Conservation (phyloP, 225 moss, liverwort and hornwort species). For the Physcomitrellopsis africana region DNA sequence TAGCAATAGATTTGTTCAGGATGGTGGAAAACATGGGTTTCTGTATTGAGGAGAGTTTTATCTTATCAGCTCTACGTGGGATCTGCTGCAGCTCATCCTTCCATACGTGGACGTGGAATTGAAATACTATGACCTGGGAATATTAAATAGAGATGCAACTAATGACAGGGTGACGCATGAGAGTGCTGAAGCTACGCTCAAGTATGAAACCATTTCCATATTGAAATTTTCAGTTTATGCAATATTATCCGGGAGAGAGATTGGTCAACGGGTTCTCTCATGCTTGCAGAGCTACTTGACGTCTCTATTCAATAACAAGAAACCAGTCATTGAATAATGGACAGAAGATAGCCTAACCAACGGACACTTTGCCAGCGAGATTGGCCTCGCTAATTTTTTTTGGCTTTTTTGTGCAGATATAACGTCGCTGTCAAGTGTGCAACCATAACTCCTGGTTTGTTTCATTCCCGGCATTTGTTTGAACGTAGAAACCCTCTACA, state of each 20-base stretch:
- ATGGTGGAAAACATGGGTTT: background rate
- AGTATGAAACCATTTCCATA: slow-evolving; percentile 45
- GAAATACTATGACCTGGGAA: slow-evolving; percentile 88
- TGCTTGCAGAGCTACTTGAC: background rate
- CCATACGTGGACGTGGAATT: slow-evolving; percentile 86
- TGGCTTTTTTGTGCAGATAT: slow-evolving; percentile 55
- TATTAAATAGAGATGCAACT: slow-evolving; percentile 80
- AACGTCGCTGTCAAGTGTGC: slow-evolving; percentile 97
- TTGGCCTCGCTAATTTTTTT: background rate
- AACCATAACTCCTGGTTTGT: slow-evolving; percentile 87
- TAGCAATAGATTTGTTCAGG: background rate
- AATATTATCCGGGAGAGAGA: background rate
- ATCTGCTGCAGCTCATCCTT: slow-evolving; percentile 67
- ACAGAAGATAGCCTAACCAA: background rate
- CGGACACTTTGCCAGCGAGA: background rate
- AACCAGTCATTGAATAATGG: background rate
- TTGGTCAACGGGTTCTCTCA: background rate
- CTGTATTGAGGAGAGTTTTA: background rate
- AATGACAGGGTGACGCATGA: slow-evolving; percentile 82
- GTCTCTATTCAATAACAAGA: background rate
- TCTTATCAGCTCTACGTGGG: slow-evolving; percentile 11
- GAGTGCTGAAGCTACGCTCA: slow-evolving; percentile 88
- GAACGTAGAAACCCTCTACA: background rate
- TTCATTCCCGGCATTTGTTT: slow-evolving; percentile 12
- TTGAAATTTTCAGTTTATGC: background rate